These are phyloP conservation scores for Lactarius hatsudake DNA, from an alignment of 768 basidiomycete genomes.

Conservation along the genomic window DNA sequence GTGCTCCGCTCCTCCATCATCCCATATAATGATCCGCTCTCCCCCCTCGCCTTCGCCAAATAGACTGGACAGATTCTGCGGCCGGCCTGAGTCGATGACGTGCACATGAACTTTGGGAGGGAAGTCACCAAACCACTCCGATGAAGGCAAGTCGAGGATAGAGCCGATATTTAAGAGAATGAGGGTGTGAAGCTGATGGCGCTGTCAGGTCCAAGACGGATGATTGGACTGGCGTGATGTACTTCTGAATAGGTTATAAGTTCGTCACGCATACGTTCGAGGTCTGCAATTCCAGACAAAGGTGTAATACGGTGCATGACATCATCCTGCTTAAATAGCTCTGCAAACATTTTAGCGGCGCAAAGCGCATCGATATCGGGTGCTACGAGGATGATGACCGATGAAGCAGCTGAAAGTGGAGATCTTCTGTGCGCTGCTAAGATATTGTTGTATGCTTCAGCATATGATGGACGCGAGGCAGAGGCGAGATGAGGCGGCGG, in stretches of 20 bases:
- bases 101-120: slow-evolving; percentile 66
- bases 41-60: slow-evolving; percentile 68
- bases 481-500: slow-evolving; percentile 68
- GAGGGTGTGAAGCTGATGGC: slow-evolving; percentile 73
- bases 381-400: slow-evolving; percentile 81
- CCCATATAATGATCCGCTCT: slow-evolving; percentile 86
- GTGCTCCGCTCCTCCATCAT: slow-evolving; percentile 76
- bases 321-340: slow-evolving; percentile 90
- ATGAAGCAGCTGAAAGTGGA: slow-evolving; percentile 74
- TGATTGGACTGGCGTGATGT: slow-evolving; percentile 25
- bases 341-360: slow-evolving; percentile 85
- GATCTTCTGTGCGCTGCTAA: slow-evolving; percentile 69
- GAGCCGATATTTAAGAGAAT: slow-evolving; percentile 92
- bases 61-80: slow-evolving; percentile 82
- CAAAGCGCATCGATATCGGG: slow-evolving; percentile 92
- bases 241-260: slow-evolving; percentile 69
- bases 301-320: slow-evolving; percentile 89
- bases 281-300: slow-evolving; percentile 77
- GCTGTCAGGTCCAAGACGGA: slow-evolving; percentile 11
- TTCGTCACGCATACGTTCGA: slow-evolving; percentile 64
- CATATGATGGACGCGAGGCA: slow-evolving; percentile 59
- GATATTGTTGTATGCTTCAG: slow-evolving; percentile 68
- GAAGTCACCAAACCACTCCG: slow-evolving; percentile 76
- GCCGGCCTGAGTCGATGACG: slow-evolving; percentile 92
- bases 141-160: slow-evolving; percentile 74